Conservation (phyloP, 257 asterid species). For the Cruciata laevipes region DNA sequence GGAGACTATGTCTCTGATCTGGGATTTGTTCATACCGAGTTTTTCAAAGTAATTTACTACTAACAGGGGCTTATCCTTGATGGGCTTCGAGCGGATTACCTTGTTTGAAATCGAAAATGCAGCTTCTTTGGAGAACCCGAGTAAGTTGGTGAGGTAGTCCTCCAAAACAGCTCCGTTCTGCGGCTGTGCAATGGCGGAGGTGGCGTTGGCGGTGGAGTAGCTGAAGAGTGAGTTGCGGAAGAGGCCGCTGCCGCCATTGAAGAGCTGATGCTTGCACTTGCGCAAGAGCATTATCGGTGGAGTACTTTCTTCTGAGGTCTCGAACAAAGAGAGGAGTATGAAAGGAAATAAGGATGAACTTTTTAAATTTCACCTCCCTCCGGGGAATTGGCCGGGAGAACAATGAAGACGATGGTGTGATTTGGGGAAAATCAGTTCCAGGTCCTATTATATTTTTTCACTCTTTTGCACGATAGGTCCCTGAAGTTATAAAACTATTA, state of each 20-base stretch:
- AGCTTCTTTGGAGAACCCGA: constrained; percentile 17
- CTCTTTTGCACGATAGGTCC: too few relatives aligned
- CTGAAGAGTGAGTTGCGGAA: not conserved
- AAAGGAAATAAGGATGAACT: too few relatives aligned
- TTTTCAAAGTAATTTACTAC: constrained; percentile 15
- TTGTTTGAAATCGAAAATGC: constrained; percentile 8
- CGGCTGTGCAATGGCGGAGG: not conserved
- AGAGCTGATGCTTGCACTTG: constrained; percentile 1
- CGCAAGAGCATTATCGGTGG: not conserved
- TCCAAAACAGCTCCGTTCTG: constrained; percentile 5
- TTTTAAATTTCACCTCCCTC: too few relatives aligned
- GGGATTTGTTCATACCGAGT: constrained; percentile 14
- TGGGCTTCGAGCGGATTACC: not conserved
- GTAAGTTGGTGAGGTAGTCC: constrained; percentile 12
- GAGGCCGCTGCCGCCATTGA: not conserved
- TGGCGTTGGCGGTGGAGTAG: not conserved
- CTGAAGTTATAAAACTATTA: too few relatives aligned
- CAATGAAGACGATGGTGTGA: too few relatives aligned
- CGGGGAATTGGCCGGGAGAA: too few relatives aligned
- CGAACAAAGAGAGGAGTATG: not conserved
- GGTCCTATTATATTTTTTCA: too few relatives aligned
- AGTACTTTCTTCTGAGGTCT: not conserved
- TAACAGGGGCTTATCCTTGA: not conserved
- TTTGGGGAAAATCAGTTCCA: too few relatives aligned
- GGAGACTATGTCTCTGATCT: constrained; percentile 13